Base-by-base conservation (phyloP, 2,329 filamentous ascomycete genomes). In the Ophiostoma piceae region DNA sequence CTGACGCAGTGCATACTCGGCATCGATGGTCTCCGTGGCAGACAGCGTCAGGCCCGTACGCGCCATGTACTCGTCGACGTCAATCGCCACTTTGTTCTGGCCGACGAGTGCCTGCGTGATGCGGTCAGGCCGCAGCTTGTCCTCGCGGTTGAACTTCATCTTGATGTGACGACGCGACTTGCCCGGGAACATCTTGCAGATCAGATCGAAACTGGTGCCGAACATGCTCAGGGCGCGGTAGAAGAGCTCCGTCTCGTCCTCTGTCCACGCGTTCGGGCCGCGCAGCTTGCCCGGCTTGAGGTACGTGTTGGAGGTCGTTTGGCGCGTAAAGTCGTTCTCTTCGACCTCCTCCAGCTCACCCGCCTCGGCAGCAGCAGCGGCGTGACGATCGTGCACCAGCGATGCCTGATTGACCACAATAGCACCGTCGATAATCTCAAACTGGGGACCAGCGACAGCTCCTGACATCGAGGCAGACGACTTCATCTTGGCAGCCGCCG, bases 201-300 rank as follows among this genome's bases (percentile, higher is more conserved):
- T 93, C 79, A 92, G 91, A 77, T 89, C 85, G 76, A 95, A 96
- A 77, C 94, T 91, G 1, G 91, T 94, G 70, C 92, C 92, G 76
- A 92, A 94, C 84, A 90, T 90, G 70, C 83, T 81, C 1, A 96
- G 82, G 0, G 87, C 89, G 37, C 88, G 85, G 81, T 93, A 95
- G 79, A 95, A 95, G 64, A 86, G 82, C 69, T 91, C 88, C 3
- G 90, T 94, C 71, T 89, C 86, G 14, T 86, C 84, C n/a, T 86
- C 83, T 67, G 84, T 87, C 92, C 92, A 96, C 41, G 85, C 82
- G 73, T 90, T 87, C 35, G 85, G 82, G 70, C 88, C 86, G 78
- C 85, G 80, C 76, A 87, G 80, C 76, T 91, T 89, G 76, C 89
- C 82, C 32, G 81, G 80, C 74, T 82, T 83, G 77, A 86, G 83